These are phyloP conservation scores for Ilex asprella DNA, from an alignment of 257 asterid genomes.

Conservation along the genomic window DNA sequence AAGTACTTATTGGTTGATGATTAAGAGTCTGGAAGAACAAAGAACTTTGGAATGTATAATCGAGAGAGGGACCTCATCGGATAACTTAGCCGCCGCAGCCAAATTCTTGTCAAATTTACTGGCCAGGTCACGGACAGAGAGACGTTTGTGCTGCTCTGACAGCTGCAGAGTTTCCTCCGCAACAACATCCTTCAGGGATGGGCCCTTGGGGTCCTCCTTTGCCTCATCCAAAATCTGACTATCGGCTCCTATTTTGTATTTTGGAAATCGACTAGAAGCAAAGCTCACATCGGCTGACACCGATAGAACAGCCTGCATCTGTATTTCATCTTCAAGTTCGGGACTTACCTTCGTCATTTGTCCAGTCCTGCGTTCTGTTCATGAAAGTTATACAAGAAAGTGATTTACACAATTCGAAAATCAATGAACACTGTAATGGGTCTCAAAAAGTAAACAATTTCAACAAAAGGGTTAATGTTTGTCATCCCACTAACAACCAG, in stretches of 20 bases:
- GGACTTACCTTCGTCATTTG: constrained; percentile 94
- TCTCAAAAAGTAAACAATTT: too few species aligned
- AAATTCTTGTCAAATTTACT: constrained; percentile 93
- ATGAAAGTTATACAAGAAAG: background rate
- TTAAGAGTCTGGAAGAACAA: background rate
- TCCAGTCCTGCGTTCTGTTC: constrained; percentile 21
- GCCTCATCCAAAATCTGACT: constrained; percentile 74
- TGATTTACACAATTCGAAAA: background rate
- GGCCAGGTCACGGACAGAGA: constrained; percentile 94
- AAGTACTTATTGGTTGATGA: too few species aligned
- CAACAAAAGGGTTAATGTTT: too few species aligned
- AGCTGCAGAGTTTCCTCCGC: constrained; percentile 59
- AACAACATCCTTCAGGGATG: constrained; percentile 78
- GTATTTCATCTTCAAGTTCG: constrained; percentile 51
- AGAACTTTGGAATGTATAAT: background rate
- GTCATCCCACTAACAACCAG: too few species aligned
- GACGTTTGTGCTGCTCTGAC: constrained; percentile 77
- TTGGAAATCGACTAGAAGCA: constrained; percentile 62
- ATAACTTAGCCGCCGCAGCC: constrained; percentile 90
- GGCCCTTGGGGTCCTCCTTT: constrained; percentile 65
- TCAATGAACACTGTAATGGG: too few species aligned
- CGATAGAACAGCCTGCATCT: constrained; percentile 44
- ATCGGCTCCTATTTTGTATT: constrained; percentile 82
- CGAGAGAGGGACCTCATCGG: constrained; percentile 53
- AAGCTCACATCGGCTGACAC: constrained; percentile 78